phyloP scores from a whole-genome alignment of 306 rosid species.

The Prosopis cineraria region DNA sequence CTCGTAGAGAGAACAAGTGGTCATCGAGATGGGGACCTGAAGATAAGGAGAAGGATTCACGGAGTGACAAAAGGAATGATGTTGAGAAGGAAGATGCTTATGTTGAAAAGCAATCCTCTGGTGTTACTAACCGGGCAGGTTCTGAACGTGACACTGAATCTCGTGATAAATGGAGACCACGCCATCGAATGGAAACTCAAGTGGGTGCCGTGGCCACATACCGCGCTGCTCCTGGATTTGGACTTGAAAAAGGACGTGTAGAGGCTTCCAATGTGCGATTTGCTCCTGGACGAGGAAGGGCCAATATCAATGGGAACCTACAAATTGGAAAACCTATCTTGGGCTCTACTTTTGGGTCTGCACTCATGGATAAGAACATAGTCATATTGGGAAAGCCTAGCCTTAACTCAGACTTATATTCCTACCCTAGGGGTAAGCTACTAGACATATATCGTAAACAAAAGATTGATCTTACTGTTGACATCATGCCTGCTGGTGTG shows the following conservation, averaged over 20 bases:
- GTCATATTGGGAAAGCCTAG: slow-evolving; percentile 56
- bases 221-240: slow-evolving; percentile 86
- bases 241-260: slow-evolving; percentile 65
- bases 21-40: slow-evolving; percentile 88
- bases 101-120: slow-evolving; percentile 57
- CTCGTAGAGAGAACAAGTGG: slow-evolving; percentile 81
- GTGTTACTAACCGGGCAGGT: slow-evolving; percentile 44
- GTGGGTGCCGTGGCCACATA: slow-evolving; percentile 59
- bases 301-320: slow-evolving; percentile 42
- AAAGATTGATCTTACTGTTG: slow-evolving; percentile 46
- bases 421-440: slow-evolving; percentile 75
- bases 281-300: slow-evolving; percentile 77
- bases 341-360: slow-evolving; percentile 46
- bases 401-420: slow-evolving; percentile 37
- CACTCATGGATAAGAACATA: slow-evolving; percentile 40
- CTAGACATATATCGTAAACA: slow-evolving; percentile 74
- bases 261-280: slow-evolving; percentile 58
- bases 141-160: slow-evolving; percentile 71
- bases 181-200: slow-evolving; percentile 73
- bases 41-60: slow-evolving; percentile 73
- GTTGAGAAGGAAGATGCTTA: slow-evolving; percentile 59
- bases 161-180: slow-evolving; percentile 84
- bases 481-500: slow-evolving; percentile 51
- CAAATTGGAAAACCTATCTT: slow-evolving; percentile 57
- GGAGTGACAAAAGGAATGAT: slow-evolving; percentile 64